Base-by-base conservation (phyloP, 352 stramenopile species). In the Phytophthora macrochlamydospora region DNA sequence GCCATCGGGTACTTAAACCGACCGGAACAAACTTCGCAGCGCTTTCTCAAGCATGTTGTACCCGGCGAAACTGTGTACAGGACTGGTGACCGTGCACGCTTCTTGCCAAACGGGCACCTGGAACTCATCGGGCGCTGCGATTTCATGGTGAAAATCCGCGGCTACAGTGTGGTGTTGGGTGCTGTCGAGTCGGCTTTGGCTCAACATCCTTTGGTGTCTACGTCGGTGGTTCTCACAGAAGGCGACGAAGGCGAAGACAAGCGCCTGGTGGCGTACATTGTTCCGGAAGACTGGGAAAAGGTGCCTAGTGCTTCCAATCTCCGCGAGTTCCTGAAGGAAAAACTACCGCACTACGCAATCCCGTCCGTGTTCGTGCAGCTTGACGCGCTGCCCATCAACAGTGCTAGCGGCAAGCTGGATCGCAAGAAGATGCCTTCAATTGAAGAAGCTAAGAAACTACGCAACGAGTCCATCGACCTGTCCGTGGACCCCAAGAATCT, bases 111-210 rank as follows among this genome's bases (percentile, higher is more conserved):
- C 64, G 89, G 92, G 4, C 83, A 97, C 65, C 71, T 98, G 4
- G 93, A 98, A 71, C 85, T 98, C 35, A 89, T 98, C 37, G 95
- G 95, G 4, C 87, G 95, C 40, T 98, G 91, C 64, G 94, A 98
- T 74, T 98, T 97, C 59, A 98, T 98, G 92, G 91, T 98, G 56
- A 98, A 98, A 79, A 97, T 98, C 59, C 87, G 94, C 28, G 95
- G 95, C 43, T 98, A 98, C 71, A 97, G 91, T 45, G 91, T 98
- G 4, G 95, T 98, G 30, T 71, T 98, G 6, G 92, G 92, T 32
- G 94, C 93, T 14, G 83, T 98, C 2, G 93, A 97, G 69, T 91
- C 89, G 6, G 92, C 91, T 13, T 85, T 98, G 33, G 90, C 88
- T 35, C 81, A 94, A 71, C 91, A 96, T 51, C 72, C 80, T 40